Evolutionary conservation across 2,329 filamentous ascomycete species (phyloP).

Genomic region (Cladosporium sp.): DNA sequence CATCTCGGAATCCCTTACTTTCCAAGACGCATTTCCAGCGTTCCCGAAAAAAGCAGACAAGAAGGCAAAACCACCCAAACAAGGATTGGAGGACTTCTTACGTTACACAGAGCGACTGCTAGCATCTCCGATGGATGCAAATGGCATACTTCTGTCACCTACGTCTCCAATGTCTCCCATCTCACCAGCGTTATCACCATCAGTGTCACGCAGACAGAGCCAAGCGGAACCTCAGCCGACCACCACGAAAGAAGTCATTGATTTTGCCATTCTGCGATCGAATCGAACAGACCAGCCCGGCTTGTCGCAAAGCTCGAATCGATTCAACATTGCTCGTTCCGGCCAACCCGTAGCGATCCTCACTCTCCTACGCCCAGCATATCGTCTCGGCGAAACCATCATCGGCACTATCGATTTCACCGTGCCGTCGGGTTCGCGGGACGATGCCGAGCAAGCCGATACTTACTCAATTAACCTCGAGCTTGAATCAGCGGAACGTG

Average conservation of each 20-base stretch:
- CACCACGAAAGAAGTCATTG: conserved; percentile 78
- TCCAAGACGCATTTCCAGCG: conserved; percentile 13
- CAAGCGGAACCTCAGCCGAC: conserved; percentile 44
- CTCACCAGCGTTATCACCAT: conserved; percentile 46
- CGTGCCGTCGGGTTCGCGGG: conserved; percentile 21
- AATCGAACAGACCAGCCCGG: conserved; percentile 59
- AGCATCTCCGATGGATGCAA: conserved; percentile 51
- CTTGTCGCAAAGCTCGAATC: conserved; percentile 72
- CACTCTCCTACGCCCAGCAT: conserved; percentile 81
- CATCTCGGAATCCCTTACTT: conserved; percentile 27
- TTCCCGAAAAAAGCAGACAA: conserved; percentile 32
- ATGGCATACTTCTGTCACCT: conserved; percentile 66
- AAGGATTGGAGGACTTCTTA: conserved; percentile 61
- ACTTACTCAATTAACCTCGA: conserved; percentile 82
- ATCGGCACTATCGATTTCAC: conserved; percentile 81
- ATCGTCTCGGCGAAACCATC: conserved; percentile 82
- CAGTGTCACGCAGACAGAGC: conserved; percentile 44
- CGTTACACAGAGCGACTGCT: conserved; percentile 73
- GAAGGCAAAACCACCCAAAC: conserved; percentile 32
- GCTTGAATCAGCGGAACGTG: conserved; percentile 80
- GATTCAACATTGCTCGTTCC: conserved; percentile 90
- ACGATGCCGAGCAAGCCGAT: conserved; percentile 47
- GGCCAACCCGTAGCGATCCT: conserved; percentile 89
- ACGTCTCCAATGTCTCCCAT: conserved; percentile 46
- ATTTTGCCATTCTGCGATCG: conserved; percentile 76